A percentile compares a stretch with the other conserved stretches of the same genome.
Evolutionary conservation across 495 filamentous ascomycete genomes (phyloP).

Genomic region (Aspergillus bertholletiae): DNA sequence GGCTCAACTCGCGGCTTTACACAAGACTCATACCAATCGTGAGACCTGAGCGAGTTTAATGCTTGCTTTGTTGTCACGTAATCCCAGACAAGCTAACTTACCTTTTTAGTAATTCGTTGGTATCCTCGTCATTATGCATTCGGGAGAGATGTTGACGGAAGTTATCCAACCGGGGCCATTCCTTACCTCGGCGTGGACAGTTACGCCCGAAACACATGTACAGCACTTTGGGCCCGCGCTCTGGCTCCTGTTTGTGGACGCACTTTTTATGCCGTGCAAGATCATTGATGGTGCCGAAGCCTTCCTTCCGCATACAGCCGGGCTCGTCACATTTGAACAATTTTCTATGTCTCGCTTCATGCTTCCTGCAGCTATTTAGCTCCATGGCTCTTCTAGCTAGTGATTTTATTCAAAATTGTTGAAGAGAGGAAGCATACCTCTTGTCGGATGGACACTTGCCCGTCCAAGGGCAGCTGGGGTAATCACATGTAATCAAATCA

Average conservation of each 20-base stretch:
- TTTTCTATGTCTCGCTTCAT: conserved; percentile 72
- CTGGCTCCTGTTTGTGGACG: conserved; percentile 57
- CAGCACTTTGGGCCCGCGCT: conserved; percentile 50
- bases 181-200: conserved; percentile 68
- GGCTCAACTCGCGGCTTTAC: conserved; percentile 14
- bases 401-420: neutral
- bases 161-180: conserved; percentile 88
- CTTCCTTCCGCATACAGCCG: conserved; percentile 57
- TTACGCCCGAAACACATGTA: conserved; percentile 63
- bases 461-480: conserved; percentile 33
- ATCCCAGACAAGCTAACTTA: conserved; percentile 24
- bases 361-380: conserved; percentile 59
- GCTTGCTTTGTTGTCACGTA: neutral
- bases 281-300: conserved; percentile 83
- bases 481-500: conserved; percentile 30
- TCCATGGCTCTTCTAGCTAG: neutral
- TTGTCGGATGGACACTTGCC: conserved; percentile 43
- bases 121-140: conserved; percentile 63
- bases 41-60: conserved; percentile 26
- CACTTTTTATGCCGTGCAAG: conserved; percentile 69
- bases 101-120: conserved; percentile 51
- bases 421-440: conserved; percentile 18
- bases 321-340: conserved; percentile 62
- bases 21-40: conserved; percentile 37
- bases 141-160: conserved; percentile 81